Percentiles rank a stretch among this genome's conserved stretches.
Conservation (phyloP, 108 stramenopile species). For the Mayamaea pseudoterrestris region DNA sequence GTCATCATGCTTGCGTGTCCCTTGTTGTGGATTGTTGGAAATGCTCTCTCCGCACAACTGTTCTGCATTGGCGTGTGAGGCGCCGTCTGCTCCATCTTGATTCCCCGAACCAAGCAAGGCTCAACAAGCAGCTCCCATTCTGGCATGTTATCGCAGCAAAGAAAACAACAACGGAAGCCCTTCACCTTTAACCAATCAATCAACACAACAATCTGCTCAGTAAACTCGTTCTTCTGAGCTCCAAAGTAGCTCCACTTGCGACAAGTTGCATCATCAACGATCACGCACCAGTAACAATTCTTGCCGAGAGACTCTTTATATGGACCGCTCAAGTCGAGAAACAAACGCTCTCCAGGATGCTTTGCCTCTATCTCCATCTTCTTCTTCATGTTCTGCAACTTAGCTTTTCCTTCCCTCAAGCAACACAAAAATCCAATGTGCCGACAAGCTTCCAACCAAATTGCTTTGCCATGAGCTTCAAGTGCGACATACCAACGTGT, state of each 20-base stretch:
- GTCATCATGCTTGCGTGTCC: slow-evolving; percentile 11
- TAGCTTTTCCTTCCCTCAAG: slow-evolving; percentile 3
- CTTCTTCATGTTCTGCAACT: background rate
- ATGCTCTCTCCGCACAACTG: background rate
- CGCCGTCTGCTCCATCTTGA: slow-evolving; percentile 2
- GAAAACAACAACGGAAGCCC: background rate
- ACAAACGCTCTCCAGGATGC: slow-evolving; percentile 5
- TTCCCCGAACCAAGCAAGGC: background rate
- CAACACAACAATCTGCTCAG: background rate
- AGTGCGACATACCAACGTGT: background rate
- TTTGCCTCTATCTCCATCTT: background rate
- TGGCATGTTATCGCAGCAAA: slow-evolving; percentile 1
- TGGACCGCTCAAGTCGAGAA: background rate
- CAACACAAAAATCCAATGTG: background rate
- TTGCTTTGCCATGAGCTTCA: background rate
- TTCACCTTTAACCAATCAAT: background rate
- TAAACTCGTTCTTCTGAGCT: background rate
- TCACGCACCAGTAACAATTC: background rate
- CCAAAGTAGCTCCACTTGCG: background rate
- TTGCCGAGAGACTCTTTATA: background rate
- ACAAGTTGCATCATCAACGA: slow-evolving; percentile 5
- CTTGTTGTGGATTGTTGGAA: slow-evolving; percentile 1
- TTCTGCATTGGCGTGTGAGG: slow-evolving; percentile 1
- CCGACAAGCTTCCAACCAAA: background rate
- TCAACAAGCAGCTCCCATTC: background rate